These are phyloP conservation scores for Daucus carota DNA, from an alignment of 129 eudicot genomes.

Conservation along the genomic window DNA sequence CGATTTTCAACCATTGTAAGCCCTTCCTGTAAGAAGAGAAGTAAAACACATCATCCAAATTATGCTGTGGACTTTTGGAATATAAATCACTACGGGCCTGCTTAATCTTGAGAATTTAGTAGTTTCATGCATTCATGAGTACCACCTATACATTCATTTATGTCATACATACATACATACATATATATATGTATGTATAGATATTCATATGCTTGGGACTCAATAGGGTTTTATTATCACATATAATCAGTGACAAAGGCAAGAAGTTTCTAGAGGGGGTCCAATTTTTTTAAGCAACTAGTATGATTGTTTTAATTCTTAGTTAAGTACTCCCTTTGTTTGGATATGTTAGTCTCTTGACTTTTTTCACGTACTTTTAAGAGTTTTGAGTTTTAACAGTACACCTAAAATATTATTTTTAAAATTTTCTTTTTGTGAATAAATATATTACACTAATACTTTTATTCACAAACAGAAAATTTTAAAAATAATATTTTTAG, in stretches of 20 bases:
- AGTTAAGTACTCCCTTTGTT: background rate
- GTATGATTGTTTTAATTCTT: background rate
- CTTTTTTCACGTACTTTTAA: too few species aligned
- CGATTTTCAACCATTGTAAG: conserved; percentile 72
- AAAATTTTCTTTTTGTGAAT: too few species aligned
- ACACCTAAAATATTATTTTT: too few species aligned
- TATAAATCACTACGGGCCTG: background rate
- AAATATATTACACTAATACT: too few species aligned
- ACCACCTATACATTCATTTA: too few species aligned
- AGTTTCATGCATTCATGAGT: background rate
- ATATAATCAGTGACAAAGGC: background rate
- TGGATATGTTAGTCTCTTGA: too few species aligned
- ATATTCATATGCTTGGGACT: background rate
- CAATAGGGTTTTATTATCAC: background rate
- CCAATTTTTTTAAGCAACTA: background rate
- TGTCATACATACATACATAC: background rate
- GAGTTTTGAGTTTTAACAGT: too few species aligned
- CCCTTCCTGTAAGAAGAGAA: conserved; percentile 60
- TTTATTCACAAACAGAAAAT: too few species aligned
- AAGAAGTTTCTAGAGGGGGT: background rate
- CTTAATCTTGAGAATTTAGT: background rate
- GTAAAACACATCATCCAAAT: background rate
- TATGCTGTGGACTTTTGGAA: background rate
- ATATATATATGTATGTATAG: background rate
- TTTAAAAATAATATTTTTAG: too few species aligned